Evolutionary conservation across 345 rosid species (phyloP), one percentile per base, ranked within the genome.

Genomic region (Corymbia maculata): DNA sequence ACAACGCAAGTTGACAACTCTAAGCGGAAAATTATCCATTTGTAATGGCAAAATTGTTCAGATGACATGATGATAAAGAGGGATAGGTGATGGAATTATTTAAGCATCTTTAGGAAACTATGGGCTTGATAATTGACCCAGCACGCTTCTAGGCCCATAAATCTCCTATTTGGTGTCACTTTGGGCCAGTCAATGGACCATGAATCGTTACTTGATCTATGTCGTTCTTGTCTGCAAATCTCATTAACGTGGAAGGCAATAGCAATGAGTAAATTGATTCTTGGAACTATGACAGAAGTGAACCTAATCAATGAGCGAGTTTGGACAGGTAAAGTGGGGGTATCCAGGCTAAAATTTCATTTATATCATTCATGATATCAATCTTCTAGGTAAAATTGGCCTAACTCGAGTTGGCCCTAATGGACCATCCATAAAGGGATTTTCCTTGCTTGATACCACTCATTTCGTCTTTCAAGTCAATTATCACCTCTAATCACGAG

Each of bases 1-100:
- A 55, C 24, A 28, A 55, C 28, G 22, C 2, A 2, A 1, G 28
- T 9, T 2, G 3, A 55, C 24, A 22, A 28, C 6, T 0, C 24
- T 55, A 17, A 1, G 61, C 28, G 61, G 1, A 22, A 22, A 4
- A 55, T 22, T 21, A 55, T 22, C 61, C 9, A 55, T 55, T 28
- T 9, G 24, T 9, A 55, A 55, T 0, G 9, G 28, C 9, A 28
- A 55, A 55, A 55, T 55, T 55, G 12, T 55, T 55, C 22, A 55
- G 28, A 55, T 9, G 28, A 55, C 12, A 21, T 12, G 1, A 36
- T 55, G 61, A 55, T 22, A 22, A 22, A 55, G 13, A 22, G 24
- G 13, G 61, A 55, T 55, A 28, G 7, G 61, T 36, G 42, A 36
- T 55, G 12, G 61, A 55, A 55, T 55, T 55, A 55, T 22, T 55